A percentile compares a stretch with the other conserved stretches of the same genome.
These are phyloP conservation scores for Xylaria sp. DNA, from an alignment of 2,329 filamentous ascomycete species.

Conservation along the genomic window DNA sequence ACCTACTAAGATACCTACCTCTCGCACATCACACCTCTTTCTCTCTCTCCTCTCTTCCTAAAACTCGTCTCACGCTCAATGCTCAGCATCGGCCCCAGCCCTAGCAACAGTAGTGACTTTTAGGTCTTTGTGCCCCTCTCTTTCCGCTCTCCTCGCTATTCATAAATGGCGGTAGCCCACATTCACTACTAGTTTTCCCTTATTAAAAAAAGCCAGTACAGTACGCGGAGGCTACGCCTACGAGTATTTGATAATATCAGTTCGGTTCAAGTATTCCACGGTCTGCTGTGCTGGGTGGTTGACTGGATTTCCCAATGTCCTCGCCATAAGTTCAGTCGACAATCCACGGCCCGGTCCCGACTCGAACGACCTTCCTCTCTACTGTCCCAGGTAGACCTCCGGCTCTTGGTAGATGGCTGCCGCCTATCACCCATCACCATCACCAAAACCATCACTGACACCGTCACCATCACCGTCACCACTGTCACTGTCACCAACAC, in stretches of 20 bases:
- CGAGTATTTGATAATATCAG: conserved; percentile 32
- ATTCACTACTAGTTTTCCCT: conserved; percentile 32
- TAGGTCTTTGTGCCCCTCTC: conserved; percentile 28
- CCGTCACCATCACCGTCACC: conserved; percentile 20
- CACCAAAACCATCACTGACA: conserved; percentile 24
- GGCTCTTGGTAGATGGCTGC: conserved; percentile 41
- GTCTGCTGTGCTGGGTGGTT: conserved; percentile 20
- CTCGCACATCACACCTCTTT: conserved; percentile 1
- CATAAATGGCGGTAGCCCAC: conserved; percentile 28
- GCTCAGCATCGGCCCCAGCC: conserved; percentile 28
- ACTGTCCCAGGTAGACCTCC: conserved; percentile 17
- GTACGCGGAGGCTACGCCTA: conserved; percentile 14
- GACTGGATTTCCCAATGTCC: conserved; percentile 27
- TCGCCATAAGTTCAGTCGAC: conserved; percentile 29
- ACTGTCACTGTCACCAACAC: conserved; percentile 12
- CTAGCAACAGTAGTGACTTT: conserved; percentile 31
- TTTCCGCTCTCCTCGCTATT: conserved; percentile 26
- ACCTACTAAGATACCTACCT: conserved; percentile 8
- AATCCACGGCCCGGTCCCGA: conserved; percentile 28
- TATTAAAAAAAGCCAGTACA: conserved; percentile 18
- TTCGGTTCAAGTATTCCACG: conserved; percentile 24
- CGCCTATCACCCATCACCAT: conserved; percentile 30
- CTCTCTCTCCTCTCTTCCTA: conserved; percentile 1
- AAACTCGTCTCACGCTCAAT: conserved; percentile 25
- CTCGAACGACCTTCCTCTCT: conserved; percentile 28